Percentiles rank a stretch among this genome's conserved stretches.
Evolutionary conservation across 495 filamentous ascomycete genomes (phyloP).

Genomic region (Xylaria cubensis): DNA sequence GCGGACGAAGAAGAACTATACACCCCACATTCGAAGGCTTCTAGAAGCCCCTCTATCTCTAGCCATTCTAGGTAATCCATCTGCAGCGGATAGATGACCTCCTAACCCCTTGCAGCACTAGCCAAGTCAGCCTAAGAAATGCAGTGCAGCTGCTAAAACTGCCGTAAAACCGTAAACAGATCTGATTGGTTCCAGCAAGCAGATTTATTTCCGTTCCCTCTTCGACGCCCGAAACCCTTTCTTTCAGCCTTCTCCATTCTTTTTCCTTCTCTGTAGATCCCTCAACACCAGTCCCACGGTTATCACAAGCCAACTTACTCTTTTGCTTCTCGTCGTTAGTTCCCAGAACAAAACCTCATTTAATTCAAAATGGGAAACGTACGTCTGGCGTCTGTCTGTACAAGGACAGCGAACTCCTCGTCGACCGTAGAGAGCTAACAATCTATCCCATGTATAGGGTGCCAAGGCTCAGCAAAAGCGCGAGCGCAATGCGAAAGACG

Average conservation of each 20-base stretch:
- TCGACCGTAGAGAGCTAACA: slow-evolving; percentile 20
- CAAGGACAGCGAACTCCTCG: neutral
- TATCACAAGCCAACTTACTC: slow-evolving; percentile 14
- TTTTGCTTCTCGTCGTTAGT: neutral
- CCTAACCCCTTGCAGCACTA: neutral
- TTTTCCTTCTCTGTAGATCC: slow-evolving; percentile 28
- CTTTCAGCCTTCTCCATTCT: slow-evolving; percentile 25
- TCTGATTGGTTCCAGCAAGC: slow-evolving; percentile 11
- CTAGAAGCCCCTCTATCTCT: neutral
- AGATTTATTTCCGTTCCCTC: neutral
- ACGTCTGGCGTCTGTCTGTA: slow-evolving; percentile 32
- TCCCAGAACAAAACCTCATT: neutral
- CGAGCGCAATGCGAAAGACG: slow-evolving; percentile 59
- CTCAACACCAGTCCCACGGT: slow-evolving; percentile 30
- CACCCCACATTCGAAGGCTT: slow-evolving; percentile 1
- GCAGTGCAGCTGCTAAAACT: neutral
- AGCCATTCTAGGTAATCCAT: neutral
- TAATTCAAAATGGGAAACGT: slow-evolving; percentile 60
- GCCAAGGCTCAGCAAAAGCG: slow-evolving; percentile 66
- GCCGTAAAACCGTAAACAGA: no score
- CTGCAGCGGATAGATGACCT: neutral
- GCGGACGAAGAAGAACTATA: neutral
- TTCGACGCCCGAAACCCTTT: neutral
- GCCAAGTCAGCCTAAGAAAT: neutral
- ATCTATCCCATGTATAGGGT: slow-evolving; percentile 51